phyloP scores from a whole-genome alignment of 305 asterid species.

The Fraxinus latifolia region DNA sequence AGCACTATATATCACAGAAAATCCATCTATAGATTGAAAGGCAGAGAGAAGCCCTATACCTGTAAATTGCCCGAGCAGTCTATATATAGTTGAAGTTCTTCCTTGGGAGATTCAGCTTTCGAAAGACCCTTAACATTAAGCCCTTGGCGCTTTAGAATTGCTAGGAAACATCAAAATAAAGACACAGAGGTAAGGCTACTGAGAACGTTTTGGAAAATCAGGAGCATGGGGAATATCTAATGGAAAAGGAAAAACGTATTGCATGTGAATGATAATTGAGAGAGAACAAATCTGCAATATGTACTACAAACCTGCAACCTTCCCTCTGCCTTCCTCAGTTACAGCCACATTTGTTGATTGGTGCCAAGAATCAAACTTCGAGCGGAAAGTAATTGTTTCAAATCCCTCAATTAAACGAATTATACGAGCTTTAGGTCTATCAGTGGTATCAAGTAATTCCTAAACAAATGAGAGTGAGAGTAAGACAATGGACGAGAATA shows the following conservation, averaged over 20 bases:
- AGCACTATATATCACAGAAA: conserved; percentile 6
- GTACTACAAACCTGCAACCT: conserved; percentile 83
- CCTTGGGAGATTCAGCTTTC: conserved; percentile 77
- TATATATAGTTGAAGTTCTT: conserved; percentile 73
- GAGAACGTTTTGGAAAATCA: conserved; percentile 1
- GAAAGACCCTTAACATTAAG: conserved; percentile 85
- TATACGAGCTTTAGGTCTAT: conserved; percentile 55
- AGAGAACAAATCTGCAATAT: conserved; percentile 17
- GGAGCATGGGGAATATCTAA: neutral
- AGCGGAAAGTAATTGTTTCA: conserved; percentile 81
- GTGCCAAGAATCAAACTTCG: conserved; percentile 90
- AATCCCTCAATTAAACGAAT: conserved; percentile 81
- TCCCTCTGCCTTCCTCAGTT: conserved; percentile 86
- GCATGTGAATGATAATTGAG: conserved; percentile 4
- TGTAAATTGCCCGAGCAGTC: conserved; percentile 94
- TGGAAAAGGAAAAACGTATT: neutral
- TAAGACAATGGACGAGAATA: conserved; percentile 22
- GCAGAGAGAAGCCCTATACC: conserved; percentile 42
- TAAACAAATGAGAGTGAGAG: conserved; percentile 25
- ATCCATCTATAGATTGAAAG: neutral
- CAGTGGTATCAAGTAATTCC: conserved; percentile 63
- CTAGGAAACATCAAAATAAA: conserved; percentile 37
- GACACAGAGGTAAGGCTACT: neutral
- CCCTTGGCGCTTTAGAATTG: conserved; percentile 91
- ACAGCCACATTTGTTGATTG: conserved; percentile 56